Evolutionary conservation across 2,329 filamentous ascomycete species (phyloP), one percentile per base, ranked within the genome.

Genomic region (Coniosporium tulheliwenetii): DNA sequence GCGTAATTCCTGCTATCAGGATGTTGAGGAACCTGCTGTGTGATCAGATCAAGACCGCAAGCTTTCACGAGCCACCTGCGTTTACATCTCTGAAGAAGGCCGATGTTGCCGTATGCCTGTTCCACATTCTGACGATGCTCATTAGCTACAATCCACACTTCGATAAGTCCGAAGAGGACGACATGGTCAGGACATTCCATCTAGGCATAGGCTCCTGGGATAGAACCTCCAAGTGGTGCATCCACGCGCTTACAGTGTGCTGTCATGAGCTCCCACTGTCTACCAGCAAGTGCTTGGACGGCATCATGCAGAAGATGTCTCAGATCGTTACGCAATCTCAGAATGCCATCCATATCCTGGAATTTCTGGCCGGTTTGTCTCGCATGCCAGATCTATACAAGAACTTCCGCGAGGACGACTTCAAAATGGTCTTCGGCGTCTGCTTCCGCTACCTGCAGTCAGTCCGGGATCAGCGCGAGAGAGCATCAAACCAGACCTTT

Each of bases 361-460:
- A 98, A 54, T 96, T 98, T 53, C 67, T 98, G n/a, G 83, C 85
- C 8, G 81, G 85, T 39, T 71, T 98, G 26, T 86, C 87, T 40
- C 79, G 89, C 31, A 66, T 95, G 43, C 85, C 84, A 8, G 75
- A 85, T 45, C 71, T 95, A 1, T 93, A 87, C 54, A 77, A 85
- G 54, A 93, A 94, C 53, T 84, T 95, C 56, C 75, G 84, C 39
- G 81, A 93, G 50, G 85, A 94, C 35, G 87, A 96, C 52, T 95
- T 89, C 59, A 83, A 85, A 46, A 86, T 85, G 41, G 84, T 96
- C 1, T 96, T 98, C 56, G 91, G 84, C 8, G 93, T 98, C 37
- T 95, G 86, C 53, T 86, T 94, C 58, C 79, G 86, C 40, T 96
- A 95, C 56, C 67, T 98, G 33, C 85, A 96, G 50, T 89, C 87